A percentile compares a stretch with the other conserved stretches of the same genome.
These are phyloP conservation scores for Aspergillus pseudoglaucus DNA, from an alignment of 2,329 filamentous ascomycete genomes.

Conservation along the genomic window DNA sequence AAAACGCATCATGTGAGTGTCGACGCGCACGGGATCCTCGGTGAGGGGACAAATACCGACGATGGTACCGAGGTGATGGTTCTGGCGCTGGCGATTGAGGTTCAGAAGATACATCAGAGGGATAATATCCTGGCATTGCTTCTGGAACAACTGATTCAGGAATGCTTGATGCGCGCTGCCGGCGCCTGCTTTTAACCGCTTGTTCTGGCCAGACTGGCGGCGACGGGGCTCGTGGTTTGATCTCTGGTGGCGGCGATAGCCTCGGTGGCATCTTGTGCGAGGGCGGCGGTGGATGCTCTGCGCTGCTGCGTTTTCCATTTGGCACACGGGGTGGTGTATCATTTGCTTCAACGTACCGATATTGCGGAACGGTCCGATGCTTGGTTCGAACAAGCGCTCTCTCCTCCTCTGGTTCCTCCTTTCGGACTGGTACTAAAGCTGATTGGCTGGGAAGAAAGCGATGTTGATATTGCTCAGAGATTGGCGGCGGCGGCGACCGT, in stretches of 20 bases:
- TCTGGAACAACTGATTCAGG: constrained; percentile 15
- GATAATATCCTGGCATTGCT: constrained; percentile 12
- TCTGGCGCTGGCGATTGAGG: constrained; percentile 7
- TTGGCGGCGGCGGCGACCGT: constrained; percentile 28
- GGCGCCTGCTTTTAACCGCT: constrained; percentile 14
- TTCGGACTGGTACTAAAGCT: constrained; percentile 19
- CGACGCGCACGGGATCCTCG: constrained; percentile 20
- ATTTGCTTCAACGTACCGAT: constrained; percentile 13
- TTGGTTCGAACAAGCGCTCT: constrained; percentile 13
- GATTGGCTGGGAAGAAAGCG: constrained; percentile 15
- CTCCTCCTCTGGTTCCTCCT: constrained; percentile 17
- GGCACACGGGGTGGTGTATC: constrained; percentile 17
- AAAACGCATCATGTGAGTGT: constrained; percentile 33
- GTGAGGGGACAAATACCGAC: constrained; percentile 23
- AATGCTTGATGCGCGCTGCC: constrained; percentile 14
- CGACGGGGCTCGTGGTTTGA: constrained; percentile 19
- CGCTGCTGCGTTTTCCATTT: constrained; percentile 13
- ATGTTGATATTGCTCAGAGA: constrained; percentile 13
- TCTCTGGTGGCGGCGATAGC: not conserved
- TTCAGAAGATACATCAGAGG: constrained; percentile 25
- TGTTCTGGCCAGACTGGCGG: constrained; percentile 18
- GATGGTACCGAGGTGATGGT: constrained; percentile 6
- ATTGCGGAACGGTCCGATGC: constrained; percentile 12
- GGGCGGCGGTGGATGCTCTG: constrained; percentile 9
- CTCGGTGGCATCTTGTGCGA: not conserved